phyloP scores from a whole-genome alignment of 441 rosid species.

The Corymbia calophylla region DNA sequence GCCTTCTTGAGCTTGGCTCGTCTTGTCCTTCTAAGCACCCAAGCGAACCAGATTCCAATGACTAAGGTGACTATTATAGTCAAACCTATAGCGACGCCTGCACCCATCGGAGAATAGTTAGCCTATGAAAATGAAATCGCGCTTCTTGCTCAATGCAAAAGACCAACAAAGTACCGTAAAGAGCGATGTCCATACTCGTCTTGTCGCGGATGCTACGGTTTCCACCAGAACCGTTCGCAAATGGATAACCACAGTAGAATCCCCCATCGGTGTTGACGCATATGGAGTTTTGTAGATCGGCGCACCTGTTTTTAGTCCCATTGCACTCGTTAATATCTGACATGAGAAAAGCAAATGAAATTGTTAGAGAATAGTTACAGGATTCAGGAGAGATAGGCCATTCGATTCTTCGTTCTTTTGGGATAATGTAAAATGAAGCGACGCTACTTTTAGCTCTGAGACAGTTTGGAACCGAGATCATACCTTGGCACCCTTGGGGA shows the following conservation, averaged over 20 bases:
- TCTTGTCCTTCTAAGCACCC: neutral
- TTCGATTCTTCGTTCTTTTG: neutral
- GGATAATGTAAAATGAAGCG: neutral
- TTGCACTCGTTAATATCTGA: slow-evolving; percentile 6
- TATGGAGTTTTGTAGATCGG: neutral
- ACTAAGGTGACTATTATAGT: neutral
- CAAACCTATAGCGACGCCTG: neutral
- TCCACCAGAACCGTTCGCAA: neutral
- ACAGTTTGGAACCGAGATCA: neutral
- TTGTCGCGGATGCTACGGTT: neutral
- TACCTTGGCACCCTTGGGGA: slow-evolving; percentile 3
- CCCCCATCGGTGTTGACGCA: neutral
- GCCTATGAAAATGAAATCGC: neutral
- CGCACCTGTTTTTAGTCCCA: neutral
- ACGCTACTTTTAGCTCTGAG: neutral
- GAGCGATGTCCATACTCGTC: neutral
- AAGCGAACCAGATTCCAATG: neutral
- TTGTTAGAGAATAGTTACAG: neutral
- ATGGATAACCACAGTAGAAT: neutral
- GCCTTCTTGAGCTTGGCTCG: neutral
- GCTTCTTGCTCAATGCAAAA: neutral
- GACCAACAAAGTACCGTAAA: neutral
- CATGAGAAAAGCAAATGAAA: neutral
- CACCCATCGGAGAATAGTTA: neutral
- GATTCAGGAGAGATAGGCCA: neutral